A percentile compares a stretch with the other conserved stretches of the same genome.
Evolutionary conservation across 2,329 filamentous ascomycete species (phyloP).

Genomic region (Colletotrichum eleusines): DNA sequence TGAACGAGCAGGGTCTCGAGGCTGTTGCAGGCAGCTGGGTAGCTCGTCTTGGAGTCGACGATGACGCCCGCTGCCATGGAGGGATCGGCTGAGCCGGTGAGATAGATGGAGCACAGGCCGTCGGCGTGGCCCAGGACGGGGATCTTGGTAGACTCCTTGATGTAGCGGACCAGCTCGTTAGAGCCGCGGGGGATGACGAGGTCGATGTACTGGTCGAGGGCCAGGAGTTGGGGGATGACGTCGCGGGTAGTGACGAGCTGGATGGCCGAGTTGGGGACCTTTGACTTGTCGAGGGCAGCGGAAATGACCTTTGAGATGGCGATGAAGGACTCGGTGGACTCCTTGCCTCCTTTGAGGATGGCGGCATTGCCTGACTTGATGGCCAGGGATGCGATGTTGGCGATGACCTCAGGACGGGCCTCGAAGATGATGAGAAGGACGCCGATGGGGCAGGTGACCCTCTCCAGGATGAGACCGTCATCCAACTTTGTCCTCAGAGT

Average conservation of each 20-base stretch:
- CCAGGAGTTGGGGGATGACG: conserved; percentile 87
- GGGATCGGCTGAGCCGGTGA: conserved; percentile 82
- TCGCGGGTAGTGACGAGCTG: conserved; percentile 96
- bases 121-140: conserved; percentile 97
- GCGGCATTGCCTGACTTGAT: conserved; percentile 98
- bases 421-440: conserved; percentile 99
- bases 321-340: conserved; percentile 94
- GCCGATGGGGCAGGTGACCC: conserved; percentile 93
- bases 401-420: conserved; percentile 96
- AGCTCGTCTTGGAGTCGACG: conserved; percentile 92
- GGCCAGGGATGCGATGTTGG: conserved; percentile 94
- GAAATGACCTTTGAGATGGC: conserved; percentile 91
- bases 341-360: conserved; percentile 95
- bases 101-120: conserved; percentile 88
- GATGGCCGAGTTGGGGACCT: conserved; percentile 86
- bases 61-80: conserved; percentile 80
- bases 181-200: conserved; percentile 93
- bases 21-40: conserved; percentile 95
- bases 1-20: conserved; percentile 93
- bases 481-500: conserved; percentile 88
- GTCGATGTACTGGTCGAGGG: conserved; percentile 88
- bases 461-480: conserved; percentile 85
- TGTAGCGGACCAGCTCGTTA: conserved; percentile 89
- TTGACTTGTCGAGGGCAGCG: conserved; percentile 75
- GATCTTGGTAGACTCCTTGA: conserved; percentile 92